Conservation (phyloP, 1,139 yeast species). For the Geotrichum reessii region DNA sequence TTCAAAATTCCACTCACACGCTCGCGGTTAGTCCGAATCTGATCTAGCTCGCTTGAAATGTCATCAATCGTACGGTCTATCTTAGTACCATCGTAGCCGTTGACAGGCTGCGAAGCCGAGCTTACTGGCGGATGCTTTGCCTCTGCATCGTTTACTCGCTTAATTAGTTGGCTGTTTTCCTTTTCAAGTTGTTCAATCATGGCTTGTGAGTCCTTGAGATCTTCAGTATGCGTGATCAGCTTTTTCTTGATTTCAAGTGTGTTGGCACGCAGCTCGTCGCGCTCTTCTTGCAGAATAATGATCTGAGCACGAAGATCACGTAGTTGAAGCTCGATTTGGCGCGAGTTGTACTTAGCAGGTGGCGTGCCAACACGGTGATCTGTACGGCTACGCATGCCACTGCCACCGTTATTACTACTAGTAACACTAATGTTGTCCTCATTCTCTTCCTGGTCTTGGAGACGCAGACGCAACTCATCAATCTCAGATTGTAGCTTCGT, state of each 20-base stretch:
- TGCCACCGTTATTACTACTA: conserved; percentile 19
- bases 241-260: conserved; percentile 34
- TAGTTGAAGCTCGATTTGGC: conserved; percentile 69
- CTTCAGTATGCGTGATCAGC: conserved; percentile 31
- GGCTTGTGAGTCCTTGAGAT: conserved; percentile 27
- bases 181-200: conserved; percentile 22
- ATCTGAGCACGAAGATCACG: conserved; percentile 82
- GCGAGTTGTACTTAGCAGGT: conserved; percentile 46
- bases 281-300: conserved; percentile 72
- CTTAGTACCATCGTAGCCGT: conserved; percentile 22
- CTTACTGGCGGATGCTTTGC: conserved; percentile 61
- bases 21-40: conserved; percentile 25
- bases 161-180: conserved; percentile 19
- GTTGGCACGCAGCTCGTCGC: conserved; percentile 65
- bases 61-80: conserved; percentile 28
- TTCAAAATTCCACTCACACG: conserved; percentile 21
- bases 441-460: conserved; percentile 39
- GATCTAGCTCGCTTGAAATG: conserved; percentile 26
- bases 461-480: conserved; percentile 52
- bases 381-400: conserved; percentile 14
- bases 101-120: conserved; percentile 40
- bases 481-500: conserved; percentile 57
- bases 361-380: conserved; percentile 21
- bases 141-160: conserved; percentile 34
- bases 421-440: conserved; percentile 24